Conservation (phyloP, 768 basidiomycete species). For the Collybiopsis confluens region DNA sequence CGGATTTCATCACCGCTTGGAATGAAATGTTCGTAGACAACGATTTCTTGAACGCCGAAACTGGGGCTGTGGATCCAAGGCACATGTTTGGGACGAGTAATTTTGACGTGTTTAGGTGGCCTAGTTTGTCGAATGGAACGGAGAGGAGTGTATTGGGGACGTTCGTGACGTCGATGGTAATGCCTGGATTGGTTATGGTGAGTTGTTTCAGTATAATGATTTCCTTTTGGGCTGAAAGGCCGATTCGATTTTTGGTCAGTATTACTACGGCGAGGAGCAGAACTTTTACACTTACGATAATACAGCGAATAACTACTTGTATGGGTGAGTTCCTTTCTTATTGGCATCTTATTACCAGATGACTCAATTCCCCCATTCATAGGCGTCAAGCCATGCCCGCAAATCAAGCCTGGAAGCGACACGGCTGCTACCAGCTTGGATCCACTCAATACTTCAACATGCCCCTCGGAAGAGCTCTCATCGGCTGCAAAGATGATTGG, state of each 20-base stretch:
- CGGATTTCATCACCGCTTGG: constrained; percentile 87
- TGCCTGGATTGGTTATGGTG: constrained; percentile 87
- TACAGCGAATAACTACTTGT: constrained; percentile 88
- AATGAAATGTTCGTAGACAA: constrained; percentile 87
- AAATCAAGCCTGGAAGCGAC: constrained; percentile 84
- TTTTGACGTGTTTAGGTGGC: constrained; percentile 95
- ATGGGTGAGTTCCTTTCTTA: constrained; percentile 48
- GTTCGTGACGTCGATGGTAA: constrained; percentile 74
- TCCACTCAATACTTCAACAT: constrained; percentile 94
- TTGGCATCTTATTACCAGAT: background rate
- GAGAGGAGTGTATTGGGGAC: constrained; percentile 70
- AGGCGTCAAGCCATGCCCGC: constrained; percentile 92
- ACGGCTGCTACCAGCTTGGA: constrained; percentile 88
- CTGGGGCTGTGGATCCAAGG: constrained; percentile 66
- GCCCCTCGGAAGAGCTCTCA: constrained; percentile 70
- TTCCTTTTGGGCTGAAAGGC: constrained; percentile 6
- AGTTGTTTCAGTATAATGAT: constrained; percentile 15
- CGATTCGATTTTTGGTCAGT: constrained; percentile 28
- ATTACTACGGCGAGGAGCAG: constrained; percentile 92
- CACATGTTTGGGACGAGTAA: constrained; percentile 92
- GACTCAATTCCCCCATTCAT: constrained; percentile 5
- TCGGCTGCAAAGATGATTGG: constrained; percentile 89
- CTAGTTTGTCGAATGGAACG: constrained; percentile 80
- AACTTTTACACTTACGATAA: constrained; percentile 85
- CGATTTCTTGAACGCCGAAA: constrained; percentile 76